Base-by-base conservation (phyloP, 2,329 filamentous ascomycete genomes). In the Phaeosphaeria sp. region DNA sequence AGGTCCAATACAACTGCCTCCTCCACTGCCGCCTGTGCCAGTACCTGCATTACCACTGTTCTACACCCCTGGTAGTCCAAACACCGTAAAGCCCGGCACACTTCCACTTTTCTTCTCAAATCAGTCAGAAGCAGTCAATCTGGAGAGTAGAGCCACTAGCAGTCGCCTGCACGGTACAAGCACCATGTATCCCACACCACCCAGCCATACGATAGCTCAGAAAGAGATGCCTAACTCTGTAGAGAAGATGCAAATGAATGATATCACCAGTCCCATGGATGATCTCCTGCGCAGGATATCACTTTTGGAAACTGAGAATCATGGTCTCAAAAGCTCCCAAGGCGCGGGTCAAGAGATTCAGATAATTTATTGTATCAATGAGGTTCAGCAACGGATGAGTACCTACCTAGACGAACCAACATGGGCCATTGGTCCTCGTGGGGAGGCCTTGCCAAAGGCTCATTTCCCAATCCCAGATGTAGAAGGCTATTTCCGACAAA, bases 401-500 rank as follows among this genome's bases (percentile, higher is more conserved):
- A 36, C 30, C 13, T 36, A 36, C 30, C 11, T 36, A 17, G 30
- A 36, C 15, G 30, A 36, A 17, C 30, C 30, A 13, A 36, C 30
- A 17, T 36, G 30, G 30, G 30, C 30, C 6, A 36, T 36, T 11
- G 30, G 30, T 11, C 30, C 30, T 36, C 30, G 30, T 36, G 30
- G 30, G 13, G 30, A 36, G 13, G 30, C 30, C 11, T 5, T 36
- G 11, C 30, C 30, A 13, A 36, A 36, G 11, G 30, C 30, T 6
- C 30, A 36, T 17, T 36, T 36, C 11, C 30, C 30, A 36, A 36
- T 36, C 13, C 30, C 30, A 13, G 52, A 58, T 48, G 27, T 48
- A 15, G 42, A 52, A 20, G 47, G 52, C 2, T 58, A 52, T 21
- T 17, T 58, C 6, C 10, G 39, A 33, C 46, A 58, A 58, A 55